Evolutionary conservation across 1,284 basidiomycete species (phyloP).

Genomic region (Pholiota adiposa): DNA sequence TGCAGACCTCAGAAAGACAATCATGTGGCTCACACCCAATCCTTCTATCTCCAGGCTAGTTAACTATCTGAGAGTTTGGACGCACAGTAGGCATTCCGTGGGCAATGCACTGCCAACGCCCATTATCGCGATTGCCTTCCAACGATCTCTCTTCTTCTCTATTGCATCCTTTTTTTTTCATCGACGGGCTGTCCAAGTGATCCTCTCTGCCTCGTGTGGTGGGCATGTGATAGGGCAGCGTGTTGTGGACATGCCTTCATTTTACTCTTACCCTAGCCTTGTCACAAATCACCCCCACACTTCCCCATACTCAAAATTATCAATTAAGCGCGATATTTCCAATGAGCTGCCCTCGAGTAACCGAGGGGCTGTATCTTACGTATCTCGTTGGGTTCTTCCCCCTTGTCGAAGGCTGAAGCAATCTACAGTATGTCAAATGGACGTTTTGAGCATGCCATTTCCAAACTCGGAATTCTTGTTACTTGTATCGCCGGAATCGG

Average conservation of each 20-base stretch:
- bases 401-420: background rate
- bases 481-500: background rate
- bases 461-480: background rate
- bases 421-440: background rate
- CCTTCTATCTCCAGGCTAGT: background rate
- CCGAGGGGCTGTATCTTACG: background rate
- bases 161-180: background rate
- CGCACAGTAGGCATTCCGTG: conserved; percentile 3
- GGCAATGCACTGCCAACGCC: background rate
- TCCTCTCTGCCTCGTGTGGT: background rate
- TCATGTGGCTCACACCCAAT: background rate
- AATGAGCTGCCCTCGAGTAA: background rate
- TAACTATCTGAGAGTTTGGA: background rate
- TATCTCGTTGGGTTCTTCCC: background rate
- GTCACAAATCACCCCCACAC: background rate
- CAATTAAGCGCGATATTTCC: background rate
- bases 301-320: background rate
- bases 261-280: conserved; percentile 1
- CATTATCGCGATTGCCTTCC: background rate
- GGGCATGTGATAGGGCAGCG: background rate
- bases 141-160: background rate
- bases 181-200: background rate
- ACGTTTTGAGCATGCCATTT: background rate
- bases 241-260: background rate
- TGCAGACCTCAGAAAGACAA: background rate